Evolutionary conservation across 208 protist genomes (phyloP), one percentile per base, ranked within the genome.

Genomic region (Wallacemonas sp.): DNA sequence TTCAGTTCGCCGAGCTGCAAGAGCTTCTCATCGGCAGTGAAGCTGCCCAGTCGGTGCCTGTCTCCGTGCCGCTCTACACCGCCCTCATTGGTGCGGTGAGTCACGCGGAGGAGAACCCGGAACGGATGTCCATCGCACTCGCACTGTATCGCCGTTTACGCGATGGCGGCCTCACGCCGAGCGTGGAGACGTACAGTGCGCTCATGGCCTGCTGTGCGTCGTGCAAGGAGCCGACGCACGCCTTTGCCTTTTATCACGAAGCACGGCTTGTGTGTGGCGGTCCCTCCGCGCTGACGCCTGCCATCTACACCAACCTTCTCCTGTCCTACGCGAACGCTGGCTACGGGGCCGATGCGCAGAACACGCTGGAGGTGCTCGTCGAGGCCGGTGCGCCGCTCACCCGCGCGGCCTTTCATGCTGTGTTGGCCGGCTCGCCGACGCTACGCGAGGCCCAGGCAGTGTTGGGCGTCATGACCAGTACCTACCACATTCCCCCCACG

Each of bases 171-270:
- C 61, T 93, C 46, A 56, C 63, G 1, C 84, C 77, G 30, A 83
- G 53, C 5, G 44, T 70, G 9, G 76, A 89, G 26, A 92, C 86
- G 36, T 95, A 95, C 68, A 79, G 83, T 3, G 89, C 86, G 11
- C 76, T 95, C 30, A 91, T 95, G 27, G 80, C 81, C 8, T 91
- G 84, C 62, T 88, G 80, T 59, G 86, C 86, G 49, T 75, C 77
- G 15, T 74, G 60, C 15, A 62, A 69, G 15, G 89, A 93, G 66
- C 86, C 90, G 46, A 91, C 79, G 36, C 85, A 86, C 14, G 82
- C 84, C 55, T 93, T 96, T 66, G 87, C 84, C 14, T 89, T 96
- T 64, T 93, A 90, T 54, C 90, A 93, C 47, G 90, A 95, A 58
- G 86, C 90, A 0, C 80, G 72, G 12, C 62, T 73, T 19, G 60